A percentile compares a stretch with the other conserved stretches of the same genome.
phyloP scores from a whole-genome alignment of 495 filamentous ascomycete species.

The Astrothelium subdiscretum region DNA sequence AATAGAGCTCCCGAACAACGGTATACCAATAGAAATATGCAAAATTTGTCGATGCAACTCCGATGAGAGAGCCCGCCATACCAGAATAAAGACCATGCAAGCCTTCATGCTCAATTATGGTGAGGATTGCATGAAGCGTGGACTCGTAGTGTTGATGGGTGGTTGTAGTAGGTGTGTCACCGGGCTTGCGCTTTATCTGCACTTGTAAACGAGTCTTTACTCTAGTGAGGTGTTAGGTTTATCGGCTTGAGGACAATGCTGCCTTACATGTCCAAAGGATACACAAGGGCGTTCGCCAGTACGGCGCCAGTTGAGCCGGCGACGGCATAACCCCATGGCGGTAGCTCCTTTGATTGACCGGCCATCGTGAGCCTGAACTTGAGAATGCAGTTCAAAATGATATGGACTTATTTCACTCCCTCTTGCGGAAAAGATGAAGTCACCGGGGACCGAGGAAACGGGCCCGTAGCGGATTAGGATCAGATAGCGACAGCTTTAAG shows the following conservation, averaged over 20 bases:
- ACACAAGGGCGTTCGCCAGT: conserved; percentile 89
- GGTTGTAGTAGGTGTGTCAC: conserved; percentile 24
- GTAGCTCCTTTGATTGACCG: conserved; percentile 73
- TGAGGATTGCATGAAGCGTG: conserved; percentile 75
- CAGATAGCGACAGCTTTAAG: not conserved
- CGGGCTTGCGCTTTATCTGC: conserved; percentile 63
- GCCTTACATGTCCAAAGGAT: conserved; percentile 89
- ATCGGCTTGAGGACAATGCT: not conserved
- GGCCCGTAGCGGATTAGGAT: too few species aligned
- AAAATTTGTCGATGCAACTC: conserved; percentile 95
- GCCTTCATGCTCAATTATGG: conserved; percentile 77
- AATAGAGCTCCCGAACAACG: conserved; percentile 69
- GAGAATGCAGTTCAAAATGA: not conserved
- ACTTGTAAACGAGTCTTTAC: conserved; percentile 97
- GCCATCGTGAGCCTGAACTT: conserved; percentile 43
- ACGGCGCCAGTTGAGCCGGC: conserved; percentile 91
- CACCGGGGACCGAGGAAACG: conserved; percentile 3
- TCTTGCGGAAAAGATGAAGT: not conserved
- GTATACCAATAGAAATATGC: conserved; percentile 99
- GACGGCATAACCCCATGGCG: conserved; percentile 87
- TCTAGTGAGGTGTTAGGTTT: conserved; percentile 32
- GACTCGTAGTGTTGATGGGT: conserved; percentile 62
- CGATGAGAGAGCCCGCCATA: conserved; percentile 72
- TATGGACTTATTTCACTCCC: not conserved
- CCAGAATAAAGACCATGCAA: conserved; percentile 76